Percentiles rank a stretch among this genome's conserved stretches.
Conservation (phyloP, 768 basidiomycete species). For the Clathrus columnatus region DNA sequence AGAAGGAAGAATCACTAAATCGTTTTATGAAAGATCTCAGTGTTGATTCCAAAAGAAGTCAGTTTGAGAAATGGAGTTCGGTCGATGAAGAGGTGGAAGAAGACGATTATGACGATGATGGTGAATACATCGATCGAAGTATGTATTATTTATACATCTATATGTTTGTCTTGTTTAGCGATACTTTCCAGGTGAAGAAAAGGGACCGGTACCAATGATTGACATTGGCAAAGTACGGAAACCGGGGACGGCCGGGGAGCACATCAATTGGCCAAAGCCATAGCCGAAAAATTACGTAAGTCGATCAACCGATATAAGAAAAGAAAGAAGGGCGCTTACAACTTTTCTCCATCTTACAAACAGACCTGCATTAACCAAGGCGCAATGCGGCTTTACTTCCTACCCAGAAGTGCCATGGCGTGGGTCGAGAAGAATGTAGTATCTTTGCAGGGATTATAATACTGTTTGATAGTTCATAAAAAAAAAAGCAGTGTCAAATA, state of each 20-base stretch:
- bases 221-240: conserved; percentile 54
- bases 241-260: conserved; percentile 39
- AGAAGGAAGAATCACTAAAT: conserved; percentile 69
- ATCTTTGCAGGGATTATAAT: neutral
- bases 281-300: neutral
- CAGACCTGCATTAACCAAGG: conserved; percentile 5
- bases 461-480: neutral
- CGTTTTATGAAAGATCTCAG: conserved; percentile 72
- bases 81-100: conserved; percentile 45
- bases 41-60: conserved; percentile 56
- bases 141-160: conserved; percentile 23
- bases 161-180: neutral
- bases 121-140: conserved; percentile 68
- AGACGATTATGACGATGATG: conserved; percentile 41
- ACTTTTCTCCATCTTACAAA: conserved; percentile 2
- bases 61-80: conserved; percentile 55
- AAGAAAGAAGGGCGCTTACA: neutral
- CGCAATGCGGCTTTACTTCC: neutral
- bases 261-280: conserved; percentile 70
- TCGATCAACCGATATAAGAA: neutral
- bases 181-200: conserved; percentile 46
- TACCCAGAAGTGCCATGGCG: conserved; percentile 2
- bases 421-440: neutral
- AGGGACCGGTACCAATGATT: conserved; percentile 66
- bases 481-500: neutral